Conservation (phyloP, 495 filamentous ascomycete species). For the Xylaria sp. region DNA sequence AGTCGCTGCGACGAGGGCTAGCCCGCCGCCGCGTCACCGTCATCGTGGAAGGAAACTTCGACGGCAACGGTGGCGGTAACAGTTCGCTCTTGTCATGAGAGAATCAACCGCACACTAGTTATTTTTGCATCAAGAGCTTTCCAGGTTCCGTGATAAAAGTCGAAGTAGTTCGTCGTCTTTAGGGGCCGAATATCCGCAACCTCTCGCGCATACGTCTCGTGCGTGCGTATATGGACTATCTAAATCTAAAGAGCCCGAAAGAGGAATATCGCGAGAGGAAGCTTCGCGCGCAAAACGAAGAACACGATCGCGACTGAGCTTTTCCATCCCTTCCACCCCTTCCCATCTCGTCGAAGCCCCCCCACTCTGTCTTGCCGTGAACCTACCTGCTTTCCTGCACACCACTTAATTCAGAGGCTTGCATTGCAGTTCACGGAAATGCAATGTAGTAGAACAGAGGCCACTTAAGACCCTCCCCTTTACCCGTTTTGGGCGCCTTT, state of each 20-base stretch:
- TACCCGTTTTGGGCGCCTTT: conserved; percentile 6
- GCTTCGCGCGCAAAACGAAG: conserved; percentile 6
- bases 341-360: conserved; percentile 1
- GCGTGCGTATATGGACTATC: neutral
- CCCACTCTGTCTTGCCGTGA: neutral
- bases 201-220: conserved; percentile 15
- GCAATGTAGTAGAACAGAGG: conserved; percentile 9
- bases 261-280: conserved; percentile 13
- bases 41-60: conserved; percentile 16
- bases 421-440: conserved; percentile 20
- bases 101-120: neutral
- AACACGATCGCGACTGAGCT: neutral
- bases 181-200: too few relatives aligned
- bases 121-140: neutral
- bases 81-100: conserved; percentile 11
- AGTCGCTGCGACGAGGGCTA: conserved; percentile 8
- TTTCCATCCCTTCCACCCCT: conserved; percentile 22
- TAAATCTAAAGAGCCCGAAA: neutral
- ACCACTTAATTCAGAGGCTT: conserved; percentile 5
- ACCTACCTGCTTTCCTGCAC: neutral
- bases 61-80: neutral
- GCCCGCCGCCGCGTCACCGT: conserved; percentile 7
- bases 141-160: neutral
- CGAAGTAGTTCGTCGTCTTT: neutral
- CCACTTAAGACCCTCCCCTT: neutral